Base-by-base conservation (phyloP, 257 asterid species). In the Schizonepeta tenuifolia region DNA sequence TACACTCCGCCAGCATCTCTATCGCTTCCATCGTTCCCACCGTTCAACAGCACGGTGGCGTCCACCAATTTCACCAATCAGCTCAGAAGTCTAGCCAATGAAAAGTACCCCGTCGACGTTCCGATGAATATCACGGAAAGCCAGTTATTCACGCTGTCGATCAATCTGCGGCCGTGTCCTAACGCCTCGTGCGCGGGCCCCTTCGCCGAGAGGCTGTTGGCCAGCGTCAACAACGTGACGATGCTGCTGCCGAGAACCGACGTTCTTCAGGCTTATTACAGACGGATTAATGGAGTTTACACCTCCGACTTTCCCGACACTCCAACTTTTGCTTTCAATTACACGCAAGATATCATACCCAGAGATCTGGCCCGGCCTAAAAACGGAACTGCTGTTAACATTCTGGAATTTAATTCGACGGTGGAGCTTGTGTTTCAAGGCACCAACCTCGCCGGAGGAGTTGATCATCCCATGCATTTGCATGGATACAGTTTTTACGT, bases 381-480 rank as follows among this genome's bases (percentile, higher is more conserved):
- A 4, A 24, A 63, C 0, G 77, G 73, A 0, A 81, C 90, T 0
- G 76, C 36, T 0, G 92, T 79, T 0, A 77, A 24, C 6, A 67
- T 79, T 5, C 82, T 86, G 2, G 79, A 83, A 0, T 84, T 69
- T 17, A 80, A 85, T 6, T 26, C 86, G 6, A 69, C 74, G 9
- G 92, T 88, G 76, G 91, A 86, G 78, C 53, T 88, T 9, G 85
- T 86, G 6, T 76, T 79, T 35, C 95, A 88, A 5, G 87, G 81
- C 0, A 88, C 95, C 0, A 81, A 70, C 63, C 9, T 80, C 21
- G 77, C 75, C 12, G 55, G 67, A 0, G 87, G 88, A 0, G 38
- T 81, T 1, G 92, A 88, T 70, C 92, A 86, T 21, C 95, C 95
- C 0, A 84, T 88, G 83, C 95, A 88, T 64, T 75, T 88, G 14